Evolutionary conservation across 1,284 basidiomycete genomes (phyloP).

Genomic region (Ceratobasidium theobromae): DNA sequence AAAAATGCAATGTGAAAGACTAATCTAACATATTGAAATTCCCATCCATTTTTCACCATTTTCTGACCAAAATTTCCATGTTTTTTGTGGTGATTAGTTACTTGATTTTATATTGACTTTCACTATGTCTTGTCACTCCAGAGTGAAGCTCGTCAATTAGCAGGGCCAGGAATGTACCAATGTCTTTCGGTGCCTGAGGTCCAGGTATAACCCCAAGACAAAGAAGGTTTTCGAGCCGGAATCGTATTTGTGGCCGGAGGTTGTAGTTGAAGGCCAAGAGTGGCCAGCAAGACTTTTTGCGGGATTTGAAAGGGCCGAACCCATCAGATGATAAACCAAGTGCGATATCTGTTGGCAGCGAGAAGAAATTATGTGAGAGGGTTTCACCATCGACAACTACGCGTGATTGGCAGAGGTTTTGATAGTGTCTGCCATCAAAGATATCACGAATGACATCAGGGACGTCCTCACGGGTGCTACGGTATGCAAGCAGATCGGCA

Average conservation of each 20-base stretch:
- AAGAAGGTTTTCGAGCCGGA: not conserved
- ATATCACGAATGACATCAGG: constrained; percentile 17
- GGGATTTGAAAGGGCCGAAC: constrained; percentile 26
- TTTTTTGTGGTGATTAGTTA: too few relatives aligned
- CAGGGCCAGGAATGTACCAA: constrained; percentile 3
- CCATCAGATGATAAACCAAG: constrained; percentile 20
- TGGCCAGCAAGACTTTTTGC: constrained; percentile 13
- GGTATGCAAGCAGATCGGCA: constrained; percentile 17
- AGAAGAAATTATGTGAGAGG: constrained; percentile 27
- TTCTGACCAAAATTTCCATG: too few relatives aligned
- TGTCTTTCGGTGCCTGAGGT: constrained; percentile 6
- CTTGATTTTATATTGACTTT: too few relatives aligned
- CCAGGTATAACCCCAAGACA: constrained; percentile 29
- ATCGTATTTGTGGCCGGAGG: constrained; percentile 6
- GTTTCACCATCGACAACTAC: constrained; percentile 1
- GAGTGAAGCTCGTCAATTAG: constrained; percentile 7
- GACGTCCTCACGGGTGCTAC: not conserved
- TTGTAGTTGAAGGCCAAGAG: constrained; percentile 22
- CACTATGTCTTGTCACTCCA: not conserved
- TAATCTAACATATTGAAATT: too few relatives aligned
- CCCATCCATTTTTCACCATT: too few relatives aligned
- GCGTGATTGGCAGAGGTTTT: not conserved
- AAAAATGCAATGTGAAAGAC: too few relatives aligned
- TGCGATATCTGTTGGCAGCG: not conserved
- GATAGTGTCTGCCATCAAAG: constrained; percentile 28